Percentiles rank a stretch among this genome's conserved stretches.
Conservation (phyloP, 306 rosid genomes). For the Acacia melanoxylon region DNA sequence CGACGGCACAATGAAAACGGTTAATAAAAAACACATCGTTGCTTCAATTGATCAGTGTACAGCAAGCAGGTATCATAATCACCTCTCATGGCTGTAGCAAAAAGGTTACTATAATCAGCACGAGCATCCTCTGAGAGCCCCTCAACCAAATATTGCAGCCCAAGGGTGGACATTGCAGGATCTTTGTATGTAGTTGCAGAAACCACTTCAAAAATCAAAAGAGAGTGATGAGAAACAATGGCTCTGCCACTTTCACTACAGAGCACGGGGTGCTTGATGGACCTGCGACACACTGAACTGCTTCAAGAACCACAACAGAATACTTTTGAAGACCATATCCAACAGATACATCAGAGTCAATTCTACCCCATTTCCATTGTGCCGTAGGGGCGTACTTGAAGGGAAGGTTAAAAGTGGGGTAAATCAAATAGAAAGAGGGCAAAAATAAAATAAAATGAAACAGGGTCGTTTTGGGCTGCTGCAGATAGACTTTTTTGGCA, state of each 20-base stretch:
- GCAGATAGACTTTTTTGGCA: too few species aligned
- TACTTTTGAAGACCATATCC: slow-evolving; percentile 73
- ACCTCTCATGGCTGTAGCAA: slow-evolving; percentile 56
- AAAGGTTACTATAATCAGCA: slow-evolving; percentile 49
- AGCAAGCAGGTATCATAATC: slow-evolving; percentile 61
- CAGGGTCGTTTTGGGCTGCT: too few species aligned
- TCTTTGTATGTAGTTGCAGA: slow-evolving; percentile 37
- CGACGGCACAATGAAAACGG: too few species aligned
- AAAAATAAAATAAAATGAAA: too few species aligned
- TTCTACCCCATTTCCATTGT: too few species aligned
- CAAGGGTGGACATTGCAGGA: slow-evolving; percentile 46
- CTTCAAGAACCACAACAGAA: slow-evolving; percentile 73
- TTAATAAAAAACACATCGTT: slow-evolving; percentile 57
- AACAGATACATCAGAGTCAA: slow-evolving; percentile 75
- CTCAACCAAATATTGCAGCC: slow-evolving; percentile 54
- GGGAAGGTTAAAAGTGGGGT: too few species aligned
- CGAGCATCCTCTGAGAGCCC: slow-evolving; percentile 70
- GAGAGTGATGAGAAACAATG: slow-evolving; percentile 82
- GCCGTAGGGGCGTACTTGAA: too few species aligned
- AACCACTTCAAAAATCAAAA: slow-evolving; percentile 71
- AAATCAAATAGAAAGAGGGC: too few species aligned
- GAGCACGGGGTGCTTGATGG: slow-evolving; percentile 70
- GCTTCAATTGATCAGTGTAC: slow-evolving; percentile 70
- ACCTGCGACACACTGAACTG: slow-evolving; percentile 54
- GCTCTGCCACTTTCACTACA: slow-evolving; percentile 92